Evolutionary conservation across 768 basidiomycete species (phyloP), one percentile per base, ranked within the genome.

Genomic region (Trametes maxima): DNA sequence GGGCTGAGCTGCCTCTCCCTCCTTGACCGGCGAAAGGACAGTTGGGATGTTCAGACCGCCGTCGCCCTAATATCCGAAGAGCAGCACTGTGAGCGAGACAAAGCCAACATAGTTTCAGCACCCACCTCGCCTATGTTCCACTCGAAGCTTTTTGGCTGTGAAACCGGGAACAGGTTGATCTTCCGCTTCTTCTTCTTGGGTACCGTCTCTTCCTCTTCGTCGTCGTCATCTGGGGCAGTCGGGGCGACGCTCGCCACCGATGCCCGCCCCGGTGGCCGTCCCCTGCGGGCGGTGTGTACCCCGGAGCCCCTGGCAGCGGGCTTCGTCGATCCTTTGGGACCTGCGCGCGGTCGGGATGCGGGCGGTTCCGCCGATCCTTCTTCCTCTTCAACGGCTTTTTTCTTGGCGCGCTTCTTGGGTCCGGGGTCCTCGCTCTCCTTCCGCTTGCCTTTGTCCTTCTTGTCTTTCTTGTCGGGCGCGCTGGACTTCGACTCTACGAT

Each of bases 101-200:
- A 11, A 19, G 11, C 3, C 2, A 19, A 3, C 5, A 1, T 35
- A n/a, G 14, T 11, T 19, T n/a, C 10, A 19, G 7, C 24, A 43
- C 67, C 45, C 61, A 81, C 82, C 70, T 75, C 73, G 37, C 70
- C 67, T 49, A 79, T 63, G 63, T 79, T 76, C 75, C 85, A 85
- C 22, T 78, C 67, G 48, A 79, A 80, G 17, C 78, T 74, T 17
- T 72, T 62, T 17, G 79, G 76, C 57, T 79, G 74, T 37, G 76
- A 74, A 24, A 73, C 55, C 5, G 77, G 75, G 67, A 87, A 87
- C n/a, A 88, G 65, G 60, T 85, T 85, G 55, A 90, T 84, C 73
- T 85, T 89, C 63, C 87, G 81, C 67, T 84, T 88, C 75, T 88
- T 89, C 77, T 87, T 88, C 74, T 83, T 86, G 16, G 74, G 80